These are phyloP conservation scores for Marasmius sp. DNA, from an alignment of 1,284 basidiomycete genomes.

Conservation along the genomic window DNA sequence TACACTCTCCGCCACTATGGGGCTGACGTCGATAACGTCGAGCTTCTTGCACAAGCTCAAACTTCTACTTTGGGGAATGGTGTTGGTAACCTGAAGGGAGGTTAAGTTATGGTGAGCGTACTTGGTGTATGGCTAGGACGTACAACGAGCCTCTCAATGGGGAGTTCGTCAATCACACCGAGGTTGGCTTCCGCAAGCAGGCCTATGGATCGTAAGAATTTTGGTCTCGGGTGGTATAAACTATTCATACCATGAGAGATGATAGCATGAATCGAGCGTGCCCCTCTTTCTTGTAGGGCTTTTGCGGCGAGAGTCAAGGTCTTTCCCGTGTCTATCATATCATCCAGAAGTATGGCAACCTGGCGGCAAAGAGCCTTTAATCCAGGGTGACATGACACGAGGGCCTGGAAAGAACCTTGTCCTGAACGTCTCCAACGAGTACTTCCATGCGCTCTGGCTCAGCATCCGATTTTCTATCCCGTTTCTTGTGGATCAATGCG, in stretches of 20 bases:
- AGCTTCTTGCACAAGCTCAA: conserved; percentile 59
- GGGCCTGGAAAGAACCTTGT: conserved; percentile 56
- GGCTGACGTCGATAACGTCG: conserved; percentile 82
- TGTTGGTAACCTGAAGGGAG: conserved; percentile 41
- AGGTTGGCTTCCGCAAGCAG: conserved; percentile 86
- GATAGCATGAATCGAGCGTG: conserved; percentile 84
- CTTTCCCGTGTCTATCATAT: conserved; percentile 96
- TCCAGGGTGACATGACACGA: background rate
- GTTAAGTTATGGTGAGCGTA: background rate
- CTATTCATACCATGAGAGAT: conserved; percentile 81
- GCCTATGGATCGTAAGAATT: conserved; percentile 42
- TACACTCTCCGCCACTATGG: conserved; percentile 94
- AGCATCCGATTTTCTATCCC: conserved; percentile 56
- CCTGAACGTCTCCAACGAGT: conserved; percentile 92
- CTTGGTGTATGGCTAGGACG: conserved; percentile 28
- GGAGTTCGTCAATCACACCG: conserved; percentile 73
- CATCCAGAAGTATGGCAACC: conserved; percentile 94
- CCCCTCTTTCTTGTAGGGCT: conserved; percentile 87
- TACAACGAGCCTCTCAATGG: conserved; percentile 87
- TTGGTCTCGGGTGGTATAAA: conserved; percentile 6
- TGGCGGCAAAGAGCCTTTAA: conserved; percentile 27
- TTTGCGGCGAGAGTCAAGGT: conserved; percentile 88
- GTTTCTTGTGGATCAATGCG: conserved; percentile 93
- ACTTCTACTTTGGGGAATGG: conserved; percentile 43
- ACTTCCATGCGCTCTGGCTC: conserved; percentile 87